Evolutionary conservation across 2,329 filamentous ascomycete genomes (phyloP).

Genomic region (Neonectria coccinea): DNA sequence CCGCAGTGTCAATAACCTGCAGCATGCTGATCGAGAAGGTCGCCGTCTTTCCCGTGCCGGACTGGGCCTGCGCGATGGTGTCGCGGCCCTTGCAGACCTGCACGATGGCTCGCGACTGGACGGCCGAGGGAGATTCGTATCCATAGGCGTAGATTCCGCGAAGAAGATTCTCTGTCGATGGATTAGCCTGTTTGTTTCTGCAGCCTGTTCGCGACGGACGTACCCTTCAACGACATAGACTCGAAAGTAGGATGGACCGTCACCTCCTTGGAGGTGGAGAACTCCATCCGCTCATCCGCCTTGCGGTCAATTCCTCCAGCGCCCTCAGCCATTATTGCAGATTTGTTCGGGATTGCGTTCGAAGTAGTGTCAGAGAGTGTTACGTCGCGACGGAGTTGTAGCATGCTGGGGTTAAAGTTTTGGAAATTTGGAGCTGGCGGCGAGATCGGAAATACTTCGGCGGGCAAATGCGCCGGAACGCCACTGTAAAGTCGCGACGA

Average conservation of each 20-base stretch:
- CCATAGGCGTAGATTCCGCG: conserved; percentile 98
- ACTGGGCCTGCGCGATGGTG: conserved; percentile 98
- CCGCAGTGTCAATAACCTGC: conserved; percentile 93
- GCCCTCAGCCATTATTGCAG: conserved; percentile 83
- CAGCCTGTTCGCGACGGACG: conserved; percentile 29
- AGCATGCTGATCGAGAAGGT: conserved; percentile 97
- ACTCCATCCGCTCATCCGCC: conserved; percentile 96
- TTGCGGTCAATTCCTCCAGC: conserved; percentile 84
- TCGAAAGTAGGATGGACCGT: conserved; percentile 94
- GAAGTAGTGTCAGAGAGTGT: conserved; percentile 14
- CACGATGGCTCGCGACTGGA: conserved; percentile 97
- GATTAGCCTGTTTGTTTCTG: conserved; percentile 29
- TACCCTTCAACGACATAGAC: conserved; percentile 93
- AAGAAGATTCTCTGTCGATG: conserved; percentile 80
- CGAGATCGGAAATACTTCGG: conserved; percentile 50
- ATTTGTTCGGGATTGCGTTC: conserved; percentile 15
- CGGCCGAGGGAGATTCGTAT: conserved; percentile 97
- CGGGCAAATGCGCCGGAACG: conserved; percentile 29
- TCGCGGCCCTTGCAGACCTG: conserved; percentile 99
- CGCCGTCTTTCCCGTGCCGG: conserved; percentile 95
- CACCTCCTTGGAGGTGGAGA: conserved; percentile 97
- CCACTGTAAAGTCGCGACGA: conserved; percentile 45
- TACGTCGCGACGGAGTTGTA: conserved; percentile 32
- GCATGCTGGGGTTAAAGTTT: conserved; percentile 43
- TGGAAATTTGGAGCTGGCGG: conserved; percentile 38